phyloP scores from a whole-genome alignment of 2,329 filamentous ascomycete species.

The Didymella segeticola region DNA sequence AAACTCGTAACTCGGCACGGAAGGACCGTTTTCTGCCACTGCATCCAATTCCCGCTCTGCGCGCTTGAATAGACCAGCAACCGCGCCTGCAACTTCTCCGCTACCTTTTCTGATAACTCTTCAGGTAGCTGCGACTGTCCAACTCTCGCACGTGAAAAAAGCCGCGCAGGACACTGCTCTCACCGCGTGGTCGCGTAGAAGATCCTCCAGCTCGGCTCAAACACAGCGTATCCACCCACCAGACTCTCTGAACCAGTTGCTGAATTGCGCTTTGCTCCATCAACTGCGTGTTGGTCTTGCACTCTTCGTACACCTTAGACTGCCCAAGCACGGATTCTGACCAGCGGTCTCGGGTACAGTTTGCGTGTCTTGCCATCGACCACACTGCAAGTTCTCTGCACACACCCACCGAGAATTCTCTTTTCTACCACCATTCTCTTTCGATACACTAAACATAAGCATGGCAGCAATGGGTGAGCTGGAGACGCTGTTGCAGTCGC shows the following conservation, averaged over 20 bases:
- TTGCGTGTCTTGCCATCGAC: conserved; percentile 33
- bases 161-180: conserved; percentile 27
- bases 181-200: conserved; percentile 34
- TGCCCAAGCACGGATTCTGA: conserved; percentile 28
- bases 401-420: conserved; percentile 17
- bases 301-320: conserved; percentile 38
- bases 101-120: conserved; percentile 30
- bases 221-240: conserved; percentile 27
- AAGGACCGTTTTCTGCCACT: conserved; percentile 9
- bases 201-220: conserved; percentile 28
- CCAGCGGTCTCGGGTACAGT: conserved; percentile 36
- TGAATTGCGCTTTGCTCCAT: conserved; percentile 25
- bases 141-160: conserved; percentile 26
- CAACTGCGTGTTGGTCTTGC: conserved; percentile 34
- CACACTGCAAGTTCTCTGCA: conserved; percentile 17
- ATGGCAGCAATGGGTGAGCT: conserved; percentile 86
- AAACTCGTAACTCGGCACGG: conserved; percentile 22
- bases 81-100: conserved; percentile 24
- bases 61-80: conserved; percentile 31
- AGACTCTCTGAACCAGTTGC: conserved; percentile 24
- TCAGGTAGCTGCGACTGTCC: conserved; percentile 27
- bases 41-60: conserved; percentile 27
- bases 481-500: conserved; percentile 87
- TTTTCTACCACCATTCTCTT: conserved; percentile 29
- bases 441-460: conserved; percentile 39